Base-by-base conservation (phyloP, 2,329 filamentous ascomycete genomes). In the Sclerotinia glacialis region DNA sequence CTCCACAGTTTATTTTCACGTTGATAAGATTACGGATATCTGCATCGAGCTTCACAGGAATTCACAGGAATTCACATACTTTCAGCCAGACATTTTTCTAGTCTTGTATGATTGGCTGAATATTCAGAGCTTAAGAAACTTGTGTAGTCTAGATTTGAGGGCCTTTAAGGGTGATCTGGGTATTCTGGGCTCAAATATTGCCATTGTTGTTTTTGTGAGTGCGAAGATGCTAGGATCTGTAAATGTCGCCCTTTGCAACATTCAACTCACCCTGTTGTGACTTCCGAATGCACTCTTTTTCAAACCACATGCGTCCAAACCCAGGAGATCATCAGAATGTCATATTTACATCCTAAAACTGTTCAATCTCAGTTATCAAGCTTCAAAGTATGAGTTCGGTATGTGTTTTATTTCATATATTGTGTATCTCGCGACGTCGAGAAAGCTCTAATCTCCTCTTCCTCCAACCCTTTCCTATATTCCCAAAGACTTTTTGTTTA, bases 61-160 rank as follows among this genome's bases (percentile, higher is more conserved):
- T 14, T 1, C 1, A 1, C 2, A 26, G 7, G 16, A 23, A 1
- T 21, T 1, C 12, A n/a, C 0, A 4, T n/a, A 5, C 1, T 7
- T 11, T 44, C 12, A 5, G 5, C 37, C 37, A 7, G 1, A 5
- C 49, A 37, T 14, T 2, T 40, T 40, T 40, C 37, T 37, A 5
- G 7, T 37, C 34, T 37, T 2, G 34, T 37, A 54, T 44, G 1
- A 26, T 3, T 26, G 40, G 50, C 40, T 26, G 26, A 8, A 18
- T 16, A n/a, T 55, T 34, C 50, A 50, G 23, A 9, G 21, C 16
- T 64, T 46, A 44, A 40, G 61, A 18, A 55, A 64, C 26, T 23
- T 64, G 16, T 11, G 40, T 21, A 64, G 61, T 26, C 61, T 64
- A 18, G 26, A 55, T 34, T 55, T 64, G 40, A 53, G 50, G 12